Percentiles rank a stretch among this genome's conserved stretches.
Conservation (phyloP, 192 early-diverging fungal species). For the Coemansia sp. region DNA sequence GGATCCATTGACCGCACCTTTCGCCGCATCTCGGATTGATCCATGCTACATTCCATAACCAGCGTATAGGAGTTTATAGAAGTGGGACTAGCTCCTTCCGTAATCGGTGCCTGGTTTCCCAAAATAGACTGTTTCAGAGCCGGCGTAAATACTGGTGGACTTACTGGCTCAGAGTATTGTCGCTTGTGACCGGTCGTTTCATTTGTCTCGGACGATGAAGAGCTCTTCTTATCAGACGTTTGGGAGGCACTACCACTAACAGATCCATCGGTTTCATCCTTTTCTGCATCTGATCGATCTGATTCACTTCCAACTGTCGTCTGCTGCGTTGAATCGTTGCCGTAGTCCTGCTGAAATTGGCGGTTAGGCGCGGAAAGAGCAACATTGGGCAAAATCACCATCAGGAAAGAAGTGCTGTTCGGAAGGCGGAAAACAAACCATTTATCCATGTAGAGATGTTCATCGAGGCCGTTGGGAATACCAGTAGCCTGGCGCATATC, state of each 20-base stretch:
- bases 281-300: background rate
- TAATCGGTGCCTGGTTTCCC: conserved; percentile 1
- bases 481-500: conserved; percentile 33
- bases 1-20: conserved; percentile 28
- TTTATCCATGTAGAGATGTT: conserved; percentile 51
- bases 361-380: conserved; percentile 36
- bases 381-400: conserved; percentile 51
- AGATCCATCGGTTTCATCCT: background rate
- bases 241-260: background rate
- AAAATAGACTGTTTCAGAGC: conserved; percentile 40
- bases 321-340: background rate
- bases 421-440: conserved; percentile 53
- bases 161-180: conserved; percentile 28
- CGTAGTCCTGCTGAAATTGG: background rate
- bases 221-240: background rate
- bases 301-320: background rate
- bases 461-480: conserved; percentile 50
- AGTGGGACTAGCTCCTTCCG: background rate
- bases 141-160: conserved; percentile 37
- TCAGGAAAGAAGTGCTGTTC: conserved; percentile 53
- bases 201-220: background rate
- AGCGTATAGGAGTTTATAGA: conserved; percentile 44
- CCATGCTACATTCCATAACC: conserved; percentile 56
- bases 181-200: conserved; percentile 5
- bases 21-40: conserved; percentile 47